Evolutionary conservation across 768 basidiomycete genomes (phyloP).

Genomic region (Clitopilus hobsonii): DNA sequence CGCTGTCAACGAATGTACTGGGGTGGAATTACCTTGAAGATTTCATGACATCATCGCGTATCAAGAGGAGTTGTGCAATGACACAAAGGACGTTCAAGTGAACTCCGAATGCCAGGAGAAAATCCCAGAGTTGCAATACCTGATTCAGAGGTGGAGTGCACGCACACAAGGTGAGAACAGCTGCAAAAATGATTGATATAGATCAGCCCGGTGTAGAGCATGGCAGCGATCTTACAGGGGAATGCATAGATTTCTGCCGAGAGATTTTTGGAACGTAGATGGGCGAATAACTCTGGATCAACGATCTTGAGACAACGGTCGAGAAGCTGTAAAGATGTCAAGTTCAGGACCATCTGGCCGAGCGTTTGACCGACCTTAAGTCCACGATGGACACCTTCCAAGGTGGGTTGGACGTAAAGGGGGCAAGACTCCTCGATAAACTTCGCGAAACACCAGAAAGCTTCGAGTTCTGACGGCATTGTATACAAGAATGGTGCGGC

Average conservation of each 20-base stretch:
- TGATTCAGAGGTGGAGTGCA: slow-evolving; percentile 96
- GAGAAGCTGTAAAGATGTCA: slow-evolving; percentile 55
- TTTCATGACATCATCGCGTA: slow-evolving; percentile 85
- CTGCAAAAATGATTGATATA: slow-evolving; percentile 31
- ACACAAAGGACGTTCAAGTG: slow-evolving; percentile 97
- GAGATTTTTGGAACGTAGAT: slow-evolving; percentile 86
- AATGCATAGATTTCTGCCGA: slow-evolving; percentile 97
- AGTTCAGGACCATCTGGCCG: background rate
- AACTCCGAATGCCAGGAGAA: slow-evolving; percentile 92
- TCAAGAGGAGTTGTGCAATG: slow-evolving; percentile 89
- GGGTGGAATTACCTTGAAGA: slow-evolving; percentile 63
- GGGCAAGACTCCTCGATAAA: slow-evolving; percentile 96
- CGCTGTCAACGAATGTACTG: background rate
- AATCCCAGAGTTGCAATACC: slow-evolving; percentile 95
- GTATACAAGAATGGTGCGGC: slow-evolving; percentile 97
- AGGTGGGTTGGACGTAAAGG: slow-evolving; percentile 92
- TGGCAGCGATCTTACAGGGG: slow-evolving; percentile 63
- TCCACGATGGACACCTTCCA: slow-evolving; percentile 94
- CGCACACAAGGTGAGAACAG: slow-evolving; percentile 91
- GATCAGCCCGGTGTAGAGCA: background rate
- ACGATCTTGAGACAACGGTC: slow-evolving; percentile 91
- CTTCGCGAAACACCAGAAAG: slow-evolving; percentile 93
- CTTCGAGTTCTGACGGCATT: slow-evolving; percentile 97
- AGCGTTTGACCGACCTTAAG: slow-evolving; percentile 60
- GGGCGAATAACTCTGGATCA: slow-evolving; percentile 77